Evolutionary conservation across 805 yeast genomes (phyloP).

Genomic region (Candida easanensis): DNA sequence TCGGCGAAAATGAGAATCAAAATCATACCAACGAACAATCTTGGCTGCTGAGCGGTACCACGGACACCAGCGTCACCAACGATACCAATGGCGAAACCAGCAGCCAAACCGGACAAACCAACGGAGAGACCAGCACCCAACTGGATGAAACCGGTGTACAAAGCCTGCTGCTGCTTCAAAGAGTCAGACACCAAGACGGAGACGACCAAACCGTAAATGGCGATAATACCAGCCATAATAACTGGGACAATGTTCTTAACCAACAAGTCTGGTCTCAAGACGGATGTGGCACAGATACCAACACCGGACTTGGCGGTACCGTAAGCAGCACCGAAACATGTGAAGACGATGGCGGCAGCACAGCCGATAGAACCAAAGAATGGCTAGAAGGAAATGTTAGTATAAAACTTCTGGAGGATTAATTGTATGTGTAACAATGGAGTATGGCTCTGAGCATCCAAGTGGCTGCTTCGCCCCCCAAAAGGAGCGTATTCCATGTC

Average conservation of each 20-base stretch:
- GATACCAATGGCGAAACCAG: slow-evolving; percentile 98
- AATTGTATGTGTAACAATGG: background rate
- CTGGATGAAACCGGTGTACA: slow-evolving; percentile 96
- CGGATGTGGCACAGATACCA: slow-evolving; percentile 98
- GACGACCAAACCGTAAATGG: slow-evolving; percentile 96
- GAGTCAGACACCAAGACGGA: slow-evolving; percentile 92
- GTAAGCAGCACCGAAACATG: slow-evolving; percentile 98
- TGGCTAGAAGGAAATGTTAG: slow-evolving; percentile 42
- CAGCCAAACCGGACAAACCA: slow-evolving; percentile 96
- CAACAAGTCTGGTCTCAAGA: slow-evolving; percentile 92
- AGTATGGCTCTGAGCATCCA: too few species aligned
- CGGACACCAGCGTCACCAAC: slow-evolving; percentile 99
- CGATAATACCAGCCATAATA: slow-evolving; percentile 99
- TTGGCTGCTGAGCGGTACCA: slow-evolving; percentile 97
- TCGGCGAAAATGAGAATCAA: slow-evolving; percentile 98
- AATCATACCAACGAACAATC: slow-evolving; percentile 97
- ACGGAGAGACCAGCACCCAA: slow-evolving; percentile 97
- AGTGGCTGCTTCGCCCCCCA: too few species aligned
- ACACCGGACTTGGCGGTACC: slow-evolving; percentile 99
- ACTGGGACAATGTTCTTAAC: slow-evolving; percentile 95
- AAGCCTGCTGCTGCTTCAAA: slow-evolving; percentile 84
- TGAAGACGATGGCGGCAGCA: slow-evolving; percentile 98
- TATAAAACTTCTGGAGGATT: background rate
- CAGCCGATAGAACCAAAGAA: slow-evolving; percentile 99
- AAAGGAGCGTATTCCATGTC: background rate